phyloP scores from a whole-genome alignment of 306 rosid genomes.

The Cicer cuneatum region DNA sequence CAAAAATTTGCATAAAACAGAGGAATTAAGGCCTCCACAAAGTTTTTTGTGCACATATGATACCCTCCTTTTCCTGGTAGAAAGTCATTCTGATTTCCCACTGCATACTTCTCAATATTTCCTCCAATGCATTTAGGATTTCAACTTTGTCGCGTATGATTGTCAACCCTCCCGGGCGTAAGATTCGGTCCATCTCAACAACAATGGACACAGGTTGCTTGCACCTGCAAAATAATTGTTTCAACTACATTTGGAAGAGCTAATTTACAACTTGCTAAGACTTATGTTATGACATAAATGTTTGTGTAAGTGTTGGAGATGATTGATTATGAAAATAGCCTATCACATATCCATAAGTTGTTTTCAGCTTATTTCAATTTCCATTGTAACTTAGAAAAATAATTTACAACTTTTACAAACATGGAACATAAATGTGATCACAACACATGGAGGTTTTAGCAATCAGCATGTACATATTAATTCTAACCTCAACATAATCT shows the following conservation, averaged over 20 bases:
- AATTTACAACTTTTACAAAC: neutral
- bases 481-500: neutral
- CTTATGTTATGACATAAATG: neutral
- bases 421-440: no score
- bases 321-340: neutral
- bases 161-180: conserved; percentile 92
- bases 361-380: no score
- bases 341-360: neutral
- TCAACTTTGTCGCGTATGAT: conserved; percentile 87
- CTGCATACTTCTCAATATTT: conserved; percentile 69
- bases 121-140: conserved; percentile 77
- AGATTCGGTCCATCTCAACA: conserved; percentile 92
- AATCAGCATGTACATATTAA: no score
- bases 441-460: no score
- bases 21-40: conserved; percentile 74
- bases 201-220: conserved; percentile 78
- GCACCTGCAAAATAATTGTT: conserved; percentile 63
- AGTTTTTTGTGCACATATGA: conserved; percentile 84
- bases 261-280: neutral
- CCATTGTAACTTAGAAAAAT: neutral
- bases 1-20: conserved; percentile 16
- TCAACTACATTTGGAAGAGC: conserved; percentile 5
- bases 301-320: neutral
- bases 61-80: conserved; percentile 74
- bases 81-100: conserved; percentile 89